Evolutionary conservation across 495 filamentous ascomycete genomes (phyloP).

Genomic region (Talaromyces trachyspermus): DNA sequence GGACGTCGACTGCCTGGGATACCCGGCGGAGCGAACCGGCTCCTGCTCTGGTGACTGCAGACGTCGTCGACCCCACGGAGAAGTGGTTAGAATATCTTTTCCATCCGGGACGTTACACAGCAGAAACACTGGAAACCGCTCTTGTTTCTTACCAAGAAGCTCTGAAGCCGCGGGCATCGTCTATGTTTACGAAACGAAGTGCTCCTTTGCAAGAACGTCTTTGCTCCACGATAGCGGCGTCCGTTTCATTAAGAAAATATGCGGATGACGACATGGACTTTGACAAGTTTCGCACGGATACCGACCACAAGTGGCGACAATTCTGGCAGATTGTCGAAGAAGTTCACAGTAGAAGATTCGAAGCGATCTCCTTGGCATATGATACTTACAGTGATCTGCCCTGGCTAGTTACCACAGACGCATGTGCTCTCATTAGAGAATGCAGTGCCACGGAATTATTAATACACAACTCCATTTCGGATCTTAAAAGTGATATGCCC

Average conservation of each 20-base stretch:
- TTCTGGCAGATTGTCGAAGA: constrained; percentile 81
- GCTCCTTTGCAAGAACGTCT: constrained; percentile 57
- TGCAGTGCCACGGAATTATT: constrained; percentile 72
- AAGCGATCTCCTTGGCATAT: constrained; percentile 66
- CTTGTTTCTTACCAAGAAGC: constrained; percentile 65
- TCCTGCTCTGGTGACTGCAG: constrained; percentile 48
- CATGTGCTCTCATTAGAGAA: constrained; percentile 66
- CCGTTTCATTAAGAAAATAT: constrained; percentile 51
- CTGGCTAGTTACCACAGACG: constrained; percentile 76
- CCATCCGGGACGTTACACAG: constrained; percentile 69
- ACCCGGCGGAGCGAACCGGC: constrained; percentile 44
- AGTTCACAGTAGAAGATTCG: constrained; percentile 75
- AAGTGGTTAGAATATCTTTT: constrained; percentile 59
- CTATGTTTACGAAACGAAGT: constrained; percentile 33
- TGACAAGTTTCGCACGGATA: constrained; percentile 58
- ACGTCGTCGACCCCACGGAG: constrained; percentile 49
- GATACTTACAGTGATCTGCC: constrained; percentile 65
- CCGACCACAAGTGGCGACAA: constrained; percentile 78
- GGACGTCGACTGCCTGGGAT: constrained; percentile 66
- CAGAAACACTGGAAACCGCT: constrained; percentile 73
- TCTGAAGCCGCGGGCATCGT: constrained; percentile 31
- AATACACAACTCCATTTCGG: constrained; percentile 31
- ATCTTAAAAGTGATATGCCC: constrained; percentile 24
- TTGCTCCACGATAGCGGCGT: constrained; percentile 59
- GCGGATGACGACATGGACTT: constrained; percentile 63